Base-by-base conservation (phyloP, 1,139 yeast genomes). In the Arxiozyma slooffiae region DNA sequence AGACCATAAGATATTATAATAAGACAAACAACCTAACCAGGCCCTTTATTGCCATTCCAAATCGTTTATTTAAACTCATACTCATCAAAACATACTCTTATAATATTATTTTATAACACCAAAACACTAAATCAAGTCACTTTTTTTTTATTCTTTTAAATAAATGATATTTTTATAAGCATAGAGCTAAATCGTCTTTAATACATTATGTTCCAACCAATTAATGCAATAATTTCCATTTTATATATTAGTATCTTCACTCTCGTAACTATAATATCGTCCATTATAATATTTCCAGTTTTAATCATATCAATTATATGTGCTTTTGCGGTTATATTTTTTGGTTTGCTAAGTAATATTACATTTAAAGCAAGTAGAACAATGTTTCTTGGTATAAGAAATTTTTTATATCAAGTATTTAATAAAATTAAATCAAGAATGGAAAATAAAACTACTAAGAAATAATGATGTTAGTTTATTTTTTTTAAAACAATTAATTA, bases 331-430 rank as follows among this genome's bases (percentile, higher is more conserved):
- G 56, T 56, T 4, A 56, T 60, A 3, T 23, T 56, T 5, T 50
- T 58, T 37, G 62, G 63, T 11, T 52, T 59, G 24, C 44, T 57
- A 38, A 57, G 61, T 48, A 58, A 58, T 30, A 14, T 52, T 23
- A 51, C 53, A 16, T 60, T 57, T 47, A 52, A 52, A 40, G 24
- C 38, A 7, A 38, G 39, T 42, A 30, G 45, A 34, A 14, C 18
- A 7, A 34, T 42, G 22, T 34, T 34, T 14, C 22, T 37, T 50
- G 36, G 57, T 57, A 4, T 59, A 53, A 41, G 44, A 34, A 34
- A 24, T 56, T 24, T 59, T 58, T 46, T 55, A 53, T 26, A 20
- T 36, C 46, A 30, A 16, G 42, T 52, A 7, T 41, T 58, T 26
- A 49, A 49, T 26, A 47, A 47, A 37, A 51, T 58, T 50, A 46